Evolutionary conservation across 2,329 filamentous ascomycete species (phyloP).

Genomic region (Aureobasidium vineae): DNA sequence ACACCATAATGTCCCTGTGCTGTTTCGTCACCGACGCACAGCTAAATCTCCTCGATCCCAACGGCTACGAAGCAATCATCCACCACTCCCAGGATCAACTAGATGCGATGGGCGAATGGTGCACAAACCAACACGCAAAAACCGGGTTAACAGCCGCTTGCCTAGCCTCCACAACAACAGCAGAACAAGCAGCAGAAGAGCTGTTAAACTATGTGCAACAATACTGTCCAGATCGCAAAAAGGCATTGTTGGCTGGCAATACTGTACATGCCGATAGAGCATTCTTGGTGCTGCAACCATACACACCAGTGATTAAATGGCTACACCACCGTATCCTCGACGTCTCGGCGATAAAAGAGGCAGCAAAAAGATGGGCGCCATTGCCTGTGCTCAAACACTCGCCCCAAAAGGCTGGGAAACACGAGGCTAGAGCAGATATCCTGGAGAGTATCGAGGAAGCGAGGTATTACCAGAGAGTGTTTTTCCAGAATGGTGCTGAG

Average conservation of each 20-base stretch:
- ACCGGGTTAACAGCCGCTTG: conserved; percentile 81
- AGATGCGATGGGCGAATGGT: conserved; percentile 86
- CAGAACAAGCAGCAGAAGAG: conserved; percentile 67
- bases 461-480: conserved; percentile 69
- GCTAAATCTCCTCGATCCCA: conserved; percentile 70
- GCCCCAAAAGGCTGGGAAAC: conserved; percentile 71
- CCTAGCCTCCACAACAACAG: conserved; percentile 67
- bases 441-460: conserved; percentile 94
- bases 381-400: conserved; percentile 58
- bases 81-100: conserved; percentile 70
- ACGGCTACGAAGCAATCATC: conserved; percentile 77
- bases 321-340: conserved; percentile 90
- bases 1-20: conserved; percentile 87
- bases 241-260: conserved; percentile 81
- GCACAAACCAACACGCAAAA: conserved; percentile 70
- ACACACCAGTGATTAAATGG: conserved; percentile 68
- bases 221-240: conserved; percentile 64
- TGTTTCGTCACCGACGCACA: conserved; percentile 85
- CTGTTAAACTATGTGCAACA: conserved; percentile 76
- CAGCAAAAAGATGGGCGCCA: conserved; percentile 74
- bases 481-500: conserved; percentile 54
- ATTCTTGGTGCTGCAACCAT: conserved; percentile 75
- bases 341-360: conserved; percentile 90
- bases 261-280: conserved; percentile 85
- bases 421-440: conserved; percentile 86